phyloP scores from a whole-genome alignment of 495 filamentous ascomycete species.

The Hypoxylon lenormandii region DNA sequence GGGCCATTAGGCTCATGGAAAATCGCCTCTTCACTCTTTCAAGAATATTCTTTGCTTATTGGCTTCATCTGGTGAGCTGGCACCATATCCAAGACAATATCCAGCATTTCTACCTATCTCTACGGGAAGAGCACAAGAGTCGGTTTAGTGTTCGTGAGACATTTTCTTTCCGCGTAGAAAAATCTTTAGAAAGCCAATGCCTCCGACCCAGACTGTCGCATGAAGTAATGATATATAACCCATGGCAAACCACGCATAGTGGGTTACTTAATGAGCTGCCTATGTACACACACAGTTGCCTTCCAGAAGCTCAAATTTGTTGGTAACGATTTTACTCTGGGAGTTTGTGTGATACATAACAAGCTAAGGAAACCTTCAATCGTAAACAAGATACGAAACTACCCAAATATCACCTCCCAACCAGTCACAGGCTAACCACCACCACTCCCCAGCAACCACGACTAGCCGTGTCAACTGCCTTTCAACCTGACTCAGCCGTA shows the following conservation, averaged over 20 bases:
- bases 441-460: neutral
- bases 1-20: neutral
- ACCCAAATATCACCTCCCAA: neutral
- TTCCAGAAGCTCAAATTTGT: neutral
- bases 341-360: neutral
- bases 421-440: neutral
- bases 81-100: constrained; percentile 28
- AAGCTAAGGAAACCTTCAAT: neutral
- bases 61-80: constrained; percentile 8
- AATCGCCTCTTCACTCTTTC: constrained; percentile 10
- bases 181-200: constrained; percentile 2
- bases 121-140: neutral
- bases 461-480: neutral
- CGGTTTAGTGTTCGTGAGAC: constrained; percentile 15
- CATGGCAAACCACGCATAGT: neutral
- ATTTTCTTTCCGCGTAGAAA: constrained; percentile 25
- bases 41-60: constrained; percentile 11
- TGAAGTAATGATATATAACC: constrained; percentile 28
- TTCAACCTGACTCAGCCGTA: neutral
- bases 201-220: neutral
- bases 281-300: neutral
- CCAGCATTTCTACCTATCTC: constrained; percentile 17
- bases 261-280: constrained; percentile 2
- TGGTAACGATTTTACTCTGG: neutral
- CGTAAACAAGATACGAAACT: neutral